Evolutionary conservation across 192 early-diverging fungal species (phyloP).

Genomic region (Backusella luteola): DNA sequence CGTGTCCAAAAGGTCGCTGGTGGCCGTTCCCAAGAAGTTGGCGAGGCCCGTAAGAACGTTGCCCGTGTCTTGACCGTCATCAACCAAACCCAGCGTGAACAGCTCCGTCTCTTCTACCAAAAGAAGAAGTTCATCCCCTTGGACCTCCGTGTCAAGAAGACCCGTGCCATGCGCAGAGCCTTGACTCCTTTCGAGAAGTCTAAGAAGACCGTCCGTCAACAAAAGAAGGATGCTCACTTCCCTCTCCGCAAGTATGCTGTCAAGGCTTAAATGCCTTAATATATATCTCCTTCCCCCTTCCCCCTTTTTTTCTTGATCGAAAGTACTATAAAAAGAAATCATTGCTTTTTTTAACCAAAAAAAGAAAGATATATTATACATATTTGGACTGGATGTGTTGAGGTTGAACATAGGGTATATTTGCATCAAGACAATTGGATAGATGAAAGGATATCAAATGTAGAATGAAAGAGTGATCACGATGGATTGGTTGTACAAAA

Average conservation of each 20-base stretch:
- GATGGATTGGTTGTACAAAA: too few relatives aligned
- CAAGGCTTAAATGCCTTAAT: constrained; percentile 64
- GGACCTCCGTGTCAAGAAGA: constrained; percentile 98
- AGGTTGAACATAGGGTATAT: too few relatives aligned
- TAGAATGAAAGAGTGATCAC: too few relatives aligned
- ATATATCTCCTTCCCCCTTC: too few relatives aligned
- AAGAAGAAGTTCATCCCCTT: constrained; percentile 95
- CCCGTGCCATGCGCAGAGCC: constrained; percentile 95
- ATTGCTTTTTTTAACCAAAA: too few relatives aligned
- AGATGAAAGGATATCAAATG: too few relatives aligned
- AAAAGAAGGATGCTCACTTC: constrained; percentile 88
- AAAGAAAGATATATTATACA: too few relatives aligned
- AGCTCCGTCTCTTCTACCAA: constrained; percentile 89
- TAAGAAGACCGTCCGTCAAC: constrained; percentile 84
- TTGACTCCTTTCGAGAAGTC: constrained; percentile 80
- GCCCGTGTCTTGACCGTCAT: constrained; percentile 96
- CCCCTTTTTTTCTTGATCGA: too few relatives aligned
- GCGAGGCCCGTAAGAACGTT: constrained; percentile 89
- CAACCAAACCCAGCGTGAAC: constrained; percentile 87
- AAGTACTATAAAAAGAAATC: too few relatives aligned
- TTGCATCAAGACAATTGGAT: too few relatives aligned
- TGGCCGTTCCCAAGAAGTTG: constrained; percentile 25
- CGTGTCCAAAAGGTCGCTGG: constrained; percentile 85
- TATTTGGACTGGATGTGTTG: too few relatives aligned
- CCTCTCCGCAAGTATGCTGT: constrained; percentile 89